Evolutionary conservation across 495 filamentous ascomycete genomes (phyloP), one percentile per base, ranked within the genome.

Genomic region (Lasiosphaeria ovina): DNA sequence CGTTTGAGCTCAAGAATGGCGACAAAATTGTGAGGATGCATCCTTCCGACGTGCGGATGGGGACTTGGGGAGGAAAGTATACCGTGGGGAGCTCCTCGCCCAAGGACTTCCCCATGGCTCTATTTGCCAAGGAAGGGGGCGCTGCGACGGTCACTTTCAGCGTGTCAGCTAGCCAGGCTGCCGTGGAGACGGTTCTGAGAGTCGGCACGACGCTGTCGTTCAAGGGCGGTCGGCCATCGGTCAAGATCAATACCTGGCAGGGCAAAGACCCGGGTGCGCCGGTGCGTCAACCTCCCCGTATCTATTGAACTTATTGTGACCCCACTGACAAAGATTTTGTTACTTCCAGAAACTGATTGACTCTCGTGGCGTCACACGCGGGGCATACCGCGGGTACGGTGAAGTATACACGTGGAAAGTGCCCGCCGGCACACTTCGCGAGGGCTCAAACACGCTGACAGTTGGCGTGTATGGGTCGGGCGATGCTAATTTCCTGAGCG

Each of bases 1-100:
- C 84, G 16, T 79, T 76, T 9, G 82, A 83, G 42, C 80, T 87
- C 73, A 74, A 71, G 57, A 86, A 87, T 60, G 83, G 81, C 9
- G 82, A 74, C 24, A 83, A 82, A 57, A 82, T 86, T 54, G 78
- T 81, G 49, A 70, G 77, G 53, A 86, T 87, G 84, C 84, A 87
- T 59, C 84, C 84, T 1, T 76, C 74, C 0, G 84, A 86, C 65
- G 65, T 63, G 31, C 77, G 84, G 45, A 86, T 86, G 83, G 72
- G 71, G 12, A 66, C 73, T 32, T 87, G 83, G 84, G 73, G 76
- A 9, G 58, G 72, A 0, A 81, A 77, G 7, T 84, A 82, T 64
- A 83, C 81, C 1, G 77, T 83, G 4, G 84, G 83, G 10, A 73
- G 73, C 9, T 80, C 77, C 4, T 50, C 69, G 0, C 59, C 76